Percentiles rank a stretch among this genome's conserved stretches.
Conservation (phyloP, 495 filamentous ascomycete species). For the Penicillium pancosmium region DNA sequence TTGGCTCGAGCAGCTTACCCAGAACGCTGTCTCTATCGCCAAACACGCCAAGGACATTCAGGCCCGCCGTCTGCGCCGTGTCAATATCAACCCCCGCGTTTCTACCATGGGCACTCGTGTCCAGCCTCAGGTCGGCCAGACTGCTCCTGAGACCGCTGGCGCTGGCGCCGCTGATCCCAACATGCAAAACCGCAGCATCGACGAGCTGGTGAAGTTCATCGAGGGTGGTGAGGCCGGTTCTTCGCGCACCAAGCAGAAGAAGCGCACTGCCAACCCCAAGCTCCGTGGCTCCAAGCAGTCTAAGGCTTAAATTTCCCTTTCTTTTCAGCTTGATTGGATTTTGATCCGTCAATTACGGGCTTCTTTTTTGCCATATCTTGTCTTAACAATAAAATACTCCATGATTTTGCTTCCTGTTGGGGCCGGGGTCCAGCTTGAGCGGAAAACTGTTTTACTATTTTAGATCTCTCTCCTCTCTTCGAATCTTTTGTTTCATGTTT, state of each 20-base stretch:
- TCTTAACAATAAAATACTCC: conserved; percentile 42
- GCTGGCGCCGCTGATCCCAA: conserved; percentile 33
- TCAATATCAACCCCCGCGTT: conserved; percentile 59
- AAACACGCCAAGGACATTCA: conserved; percentile 88
- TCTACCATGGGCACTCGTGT: conserved; percentile 51
- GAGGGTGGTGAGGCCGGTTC: conserved; percentile 70
- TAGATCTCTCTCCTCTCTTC: conserved; percentile 48
- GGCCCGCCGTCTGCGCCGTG: conserved; percentile 65
- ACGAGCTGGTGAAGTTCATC: conserved; percentile 86
- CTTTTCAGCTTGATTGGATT: not conserved
- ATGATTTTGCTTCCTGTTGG: conserved; percentile 31
- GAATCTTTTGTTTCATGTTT: conserved; percentile 21
- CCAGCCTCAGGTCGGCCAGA: conserved; percentile 59
- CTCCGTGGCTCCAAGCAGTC: conserved; percentile 55
- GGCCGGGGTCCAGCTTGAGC: conserved; percentile 35
- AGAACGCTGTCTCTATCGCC: conserved; percentile 89
- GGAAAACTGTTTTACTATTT: conserved; percentile 35
- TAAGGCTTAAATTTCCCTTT: conserved; percentile 25
- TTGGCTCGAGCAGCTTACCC: conserved; percentile 95
- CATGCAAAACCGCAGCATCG: conserved; percentile 75
- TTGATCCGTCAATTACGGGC: not conserved
- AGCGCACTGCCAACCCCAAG: conserved; percentile 76
- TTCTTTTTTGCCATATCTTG: conserved; percentile 32
- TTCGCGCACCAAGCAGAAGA: conserved; percentile 60
- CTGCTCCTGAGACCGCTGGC: conserved; percentile 45